Conservation (phyloP, 441 rosid species). For the Adansonia madagascariensis region DNA sequence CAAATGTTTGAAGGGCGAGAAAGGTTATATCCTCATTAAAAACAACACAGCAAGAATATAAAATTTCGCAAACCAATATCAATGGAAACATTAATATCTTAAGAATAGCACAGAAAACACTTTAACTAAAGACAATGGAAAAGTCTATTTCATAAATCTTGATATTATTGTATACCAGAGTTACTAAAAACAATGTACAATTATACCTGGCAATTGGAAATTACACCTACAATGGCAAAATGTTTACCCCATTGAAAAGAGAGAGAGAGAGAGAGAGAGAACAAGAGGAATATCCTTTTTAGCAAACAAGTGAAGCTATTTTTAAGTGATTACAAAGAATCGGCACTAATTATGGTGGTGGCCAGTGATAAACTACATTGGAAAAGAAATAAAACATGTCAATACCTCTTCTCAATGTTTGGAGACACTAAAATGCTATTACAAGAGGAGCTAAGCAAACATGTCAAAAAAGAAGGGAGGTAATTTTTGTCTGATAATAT, state of each 20-base stretch:
- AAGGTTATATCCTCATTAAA: neutral
- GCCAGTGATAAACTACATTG: neutral
- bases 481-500: constrained; percentile 80
- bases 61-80: neutral
- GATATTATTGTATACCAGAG: neutral
- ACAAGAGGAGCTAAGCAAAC: constrained; percentile 69
- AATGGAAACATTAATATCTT: neutral
- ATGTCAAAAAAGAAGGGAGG: constrained; percentile 75
- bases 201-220: neutral
- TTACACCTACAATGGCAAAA: neutral
- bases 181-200: neutral
- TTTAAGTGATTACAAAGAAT: neutral
- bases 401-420: constrained; percentile 75
- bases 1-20: constrained; percentile 15
- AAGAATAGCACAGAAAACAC: constrained; percentile 3
- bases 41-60: neutral
- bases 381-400: neutral
- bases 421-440: constrained; percentile 68
- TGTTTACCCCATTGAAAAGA: neutral
- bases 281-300: neutral
- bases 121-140: constrained; percentile 16
- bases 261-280: neutral
- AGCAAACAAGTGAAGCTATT: constrained; percentile 2
- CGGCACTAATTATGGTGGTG: neutral
- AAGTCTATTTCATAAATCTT: constrained; percentile 5